Evolutionary conservation across 345 rosid genomes (phyloP).

Genomic region (Abelmoschus esculentus): DNA sequence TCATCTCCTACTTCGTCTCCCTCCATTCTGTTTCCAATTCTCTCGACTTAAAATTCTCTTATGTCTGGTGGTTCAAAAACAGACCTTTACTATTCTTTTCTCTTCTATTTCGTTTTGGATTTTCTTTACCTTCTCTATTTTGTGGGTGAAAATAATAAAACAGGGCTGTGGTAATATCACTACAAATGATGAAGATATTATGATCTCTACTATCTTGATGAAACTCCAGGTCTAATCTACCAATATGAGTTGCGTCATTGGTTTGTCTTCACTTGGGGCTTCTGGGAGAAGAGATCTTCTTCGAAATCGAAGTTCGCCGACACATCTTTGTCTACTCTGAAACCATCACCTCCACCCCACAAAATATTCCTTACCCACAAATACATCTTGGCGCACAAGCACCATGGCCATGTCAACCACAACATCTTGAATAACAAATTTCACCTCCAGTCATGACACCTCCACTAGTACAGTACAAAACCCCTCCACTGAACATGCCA

Average conservation of each 20-base stretch:
- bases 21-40: no score
- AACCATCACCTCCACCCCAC: constrained; percentile 55
- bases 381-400: constrained; percentile 45
- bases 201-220: constrained; percentile 18
- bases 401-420: constrained; percentile 46
- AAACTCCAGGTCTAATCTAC: constrained; percentile 11
- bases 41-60: no score
- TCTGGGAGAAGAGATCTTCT: constrained; percentile 23
- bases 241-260: constrained; percentile 2
- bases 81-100: no score
- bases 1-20: no score
- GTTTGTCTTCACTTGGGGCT: constrained; percentile 20
- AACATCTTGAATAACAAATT: constrained; percentile 21
- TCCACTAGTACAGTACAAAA: constrained; percentile 65
- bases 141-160: neutral
- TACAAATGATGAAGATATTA: neutral
- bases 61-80: no score
- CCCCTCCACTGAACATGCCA: constrained; percentile 59
- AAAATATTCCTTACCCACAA: constrained; percentile 40
- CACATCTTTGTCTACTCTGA: neutral
- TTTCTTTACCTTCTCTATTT: no score
- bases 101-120: no score
- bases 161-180: neutral
- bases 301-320: neutral
- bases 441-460: constrained; percentile 43